Base-by-base conservation (phyloP, 352 stramenopile genomes). In the Phytophthora europaea region DNA sequence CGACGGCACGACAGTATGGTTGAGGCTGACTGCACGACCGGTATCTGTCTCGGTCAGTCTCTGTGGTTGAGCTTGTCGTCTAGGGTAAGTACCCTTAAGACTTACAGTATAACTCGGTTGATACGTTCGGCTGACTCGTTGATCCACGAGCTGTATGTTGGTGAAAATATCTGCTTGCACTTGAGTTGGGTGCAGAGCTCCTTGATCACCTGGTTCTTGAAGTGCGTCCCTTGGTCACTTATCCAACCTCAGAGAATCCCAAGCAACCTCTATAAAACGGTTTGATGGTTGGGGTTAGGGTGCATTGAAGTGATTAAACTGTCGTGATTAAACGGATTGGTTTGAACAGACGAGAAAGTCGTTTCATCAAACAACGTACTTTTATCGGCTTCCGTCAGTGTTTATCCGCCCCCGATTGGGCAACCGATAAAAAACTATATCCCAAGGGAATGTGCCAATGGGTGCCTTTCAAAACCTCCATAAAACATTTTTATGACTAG, bases 41-140 rank as follows among this genome's bases (percentile, higher is more conserved):
- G 45, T 52, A 52, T 52, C 45, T 26, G 10, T 12, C 45, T 2
- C 10, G 45, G 16, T 16, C 45, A 52, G n/a, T 52, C 45, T 22
- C 45, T 52, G 45, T 52, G 45, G 47, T 51, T 63, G 15, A 83
- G n/a, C 23, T 76, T 75, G 63, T 74, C 74, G 38, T 81, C 66
- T 9, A 72, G 34, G 20, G 78, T 73, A 1, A 80, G 43, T 0
- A 74, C 70, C 15, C 61, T 9, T 33, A 82, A 16, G 7, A 79
- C 75, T 75, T 84, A 73, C 16, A 87, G 15, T 9, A 78, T 64
- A 55, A 80, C 72, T 36, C 67, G 55, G 13, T 82, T 81, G 2
- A 77, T 61, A 2, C 69, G 57, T 45, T 80, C 77, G 0, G 78
- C 57, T 2, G 70, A 76, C 3, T 73, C 76, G 53, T 83, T 83